A percentile compares a stretch with the other conserved stretches of the same genome.
Evolutionary conservation across 2,329 filamentous ascomycete genomes (phyloP).

Genomic region (Ascosphaera pollenicola): DNA sequence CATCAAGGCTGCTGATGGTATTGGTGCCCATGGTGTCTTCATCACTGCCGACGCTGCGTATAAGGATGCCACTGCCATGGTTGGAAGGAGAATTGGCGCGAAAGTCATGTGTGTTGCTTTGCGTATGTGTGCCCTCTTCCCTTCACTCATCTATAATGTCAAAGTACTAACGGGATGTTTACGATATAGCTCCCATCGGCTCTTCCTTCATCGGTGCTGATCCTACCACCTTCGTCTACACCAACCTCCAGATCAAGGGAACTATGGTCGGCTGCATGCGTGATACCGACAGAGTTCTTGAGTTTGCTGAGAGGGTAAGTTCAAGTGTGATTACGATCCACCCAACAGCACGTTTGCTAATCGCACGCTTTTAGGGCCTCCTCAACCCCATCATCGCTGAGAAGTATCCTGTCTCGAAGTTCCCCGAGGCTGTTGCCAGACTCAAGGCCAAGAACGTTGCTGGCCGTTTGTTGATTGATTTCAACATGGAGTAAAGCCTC

Average conservation of each 20-base stretch:
- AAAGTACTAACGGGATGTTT: too few species aligned
- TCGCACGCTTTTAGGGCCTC: constrained; percentile 18
- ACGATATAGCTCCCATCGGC: constrained; percentile 1
- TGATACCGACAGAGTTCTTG: constrained; percentile 6
- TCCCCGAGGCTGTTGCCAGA: constrained; percentile 26
- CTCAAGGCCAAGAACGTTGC: constrained; percentile 25
- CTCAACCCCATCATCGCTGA: constrained; percentile 24
- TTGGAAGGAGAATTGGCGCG: constrained; percentile 26
- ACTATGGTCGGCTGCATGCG: constrained; percentile 6
- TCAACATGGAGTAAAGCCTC: constrained; percentile 16
- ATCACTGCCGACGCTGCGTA: constrained; percentile 20
- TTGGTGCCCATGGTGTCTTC: constrained; percentile 25
- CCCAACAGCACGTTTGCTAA: background rate
- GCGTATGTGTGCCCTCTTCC: constrained; percentile 4
- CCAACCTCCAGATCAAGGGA: constrained; percentile 6
- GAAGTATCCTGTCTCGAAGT: constrained; percentile 20
- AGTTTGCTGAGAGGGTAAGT: constrained; percentile 4
- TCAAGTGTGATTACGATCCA: background rate
- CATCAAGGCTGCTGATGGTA: constrained; percentile 23
- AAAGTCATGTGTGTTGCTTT: constrained; percentile 31
- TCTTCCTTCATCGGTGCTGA: background rate
- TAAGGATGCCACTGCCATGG: constrained; percentile 20
- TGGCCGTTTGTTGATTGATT: constrained; percentile 28
- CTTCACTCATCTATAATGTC: too few species aligned
- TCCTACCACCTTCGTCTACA: constrained; percentile 3